Conservation (phyloP, 805 yeast genomes). For the Hanseniaspora guilliermondii region DNA sequence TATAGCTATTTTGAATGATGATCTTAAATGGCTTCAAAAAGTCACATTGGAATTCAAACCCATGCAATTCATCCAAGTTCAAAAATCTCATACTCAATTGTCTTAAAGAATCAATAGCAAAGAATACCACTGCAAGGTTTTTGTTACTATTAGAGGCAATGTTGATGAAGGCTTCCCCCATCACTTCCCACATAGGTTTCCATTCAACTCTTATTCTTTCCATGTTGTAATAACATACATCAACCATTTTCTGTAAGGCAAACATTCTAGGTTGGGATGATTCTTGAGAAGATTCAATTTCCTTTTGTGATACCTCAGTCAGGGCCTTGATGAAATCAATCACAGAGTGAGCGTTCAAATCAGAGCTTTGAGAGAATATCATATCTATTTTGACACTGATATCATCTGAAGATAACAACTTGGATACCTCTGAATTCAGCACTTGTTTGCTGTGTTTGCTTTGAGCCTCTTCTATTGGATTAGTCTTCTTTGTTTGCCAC, state of each 20-base stretch:
- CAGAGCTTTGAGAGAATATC: constrained; percentile 71
- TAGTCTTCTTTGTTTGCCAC: constrained; percentile 41
- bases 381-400: constrained; percentile 72
- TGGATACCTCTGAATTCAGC: constrained; percentile 45
- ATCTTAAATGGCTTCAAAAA: constrained; percentile 83
- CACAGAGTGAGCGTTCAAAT: constrained; percentile 71
- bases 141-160: constrained; percentile 58
- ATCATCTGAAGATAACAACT: constrained; percentile 49
- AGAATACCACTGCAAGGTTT: constrained; percentile 64
- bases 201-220: constrained; percentile 90
- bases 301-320: constrained; percentile 77
- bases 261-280: constrained; percentile 79
- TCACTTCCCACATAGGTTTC: constrained; percentile 87
- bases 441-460: constrained; percentile 62
- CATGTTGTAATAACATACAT: constrained; percentile 96
- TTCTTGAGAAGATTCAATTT: constrained; percentile 75
- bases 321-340: constrained; percentile 77
- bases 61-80: constrained; percentile 85
- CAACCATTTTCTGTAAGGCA: constrained; percentile 89
- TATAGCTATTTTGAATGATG: constrained; percentile 50
- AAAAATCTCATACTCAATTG: constrained; percentile 86
- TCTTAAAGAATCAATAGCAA: constrained; percentile 87
- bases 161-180: constrained; percentile 77
- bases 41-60: constrained; percentile 90
- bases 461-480: constrained; percentile 56